Base-by-base conservation (phyloP, 2,329 filamentous ascomycete species). In the Penicillium oxalicum region DNA sequence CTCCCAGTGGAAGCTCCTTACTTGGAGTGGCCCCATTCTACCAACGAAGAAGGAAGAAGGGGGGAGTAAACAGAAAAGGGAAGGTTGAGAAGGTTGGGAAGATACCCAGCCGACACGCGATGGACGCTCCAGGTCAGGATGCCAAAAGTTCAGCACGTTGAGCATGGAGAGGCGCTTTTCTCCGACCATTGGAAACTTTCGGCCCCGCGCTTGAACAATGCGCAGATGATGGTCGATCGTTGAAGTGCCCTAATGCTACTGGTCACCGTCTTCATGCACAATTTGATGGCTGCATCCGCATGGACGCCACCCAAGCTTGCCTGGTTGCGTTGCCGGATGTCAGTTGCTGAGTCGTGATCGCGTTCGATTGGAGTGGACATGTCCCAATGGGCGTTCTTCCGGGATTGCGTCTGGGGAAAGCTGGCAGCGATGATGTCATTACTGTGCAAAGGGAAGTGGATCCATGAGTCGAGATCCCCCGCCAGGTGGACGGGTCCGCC, bases 371-470 rank as follows among this genome's bases (percentile, higher is more conserved):
- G 24, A 29, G 24, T 40, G 29, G 9, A n/a, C 27, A n/a, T 4
- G 11, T 29, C 11, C 8, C 32, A 25, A 5, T 35, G 12, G 29
- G 12, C 24, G 25, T n/a, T 11, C 27, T 25, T n/a, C 36, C n/a
- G 25, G 11, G 32, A 26, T 29, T 32, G 29, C 44, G 13, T 49
- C 47, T 45, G 47, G 47, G 47, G 47, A 49, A 49, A 49, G 47
- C 47, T 49, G 46, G 40, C 39, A 13, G 29, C 34, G n/a, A 45
- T 49, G 47, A 49, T 40, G 41, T 49, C 47, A 49, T n/a, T 12
- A 13, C 3, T 11, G 35, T 27, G 12, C 24, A 32, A 35, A 29
- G 24, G 13, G 18, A 28, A 11, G 27, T 28, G 25, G 12, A 7
- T n/a, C 7, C 35, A 37, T 37, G 2, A 13, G 2, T 7, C 18